These are phyloP conservation scores for Solanum bulbocastanum DNA, from an alignment of 257 asterid species.

Conservation along the genomic window DNA sequence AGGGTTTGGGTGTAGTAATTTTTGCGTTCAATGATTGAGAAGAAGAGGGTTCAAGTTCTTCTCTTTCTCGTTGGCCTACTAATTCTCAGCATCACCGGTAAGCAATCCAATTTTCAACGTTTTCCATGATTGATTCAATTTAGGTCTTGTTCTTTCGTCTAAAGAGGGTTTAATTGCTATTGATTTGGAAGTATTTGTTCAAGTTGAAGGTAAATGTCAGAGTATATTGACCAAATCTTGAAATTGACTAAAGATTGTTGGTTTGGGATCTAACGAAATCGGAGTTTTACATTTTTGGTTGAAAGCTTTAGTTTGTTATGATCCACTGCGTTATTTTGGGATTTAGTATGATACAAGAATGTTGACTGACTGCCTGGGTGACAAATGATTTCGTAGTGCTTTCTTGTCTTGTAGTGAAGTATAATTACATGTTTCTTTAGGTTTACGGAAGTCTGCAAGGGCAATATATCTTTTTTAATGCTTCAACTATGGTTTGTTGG, in stretches of 20 bases:
- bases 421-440: not conserved
- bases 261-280: not conserved
- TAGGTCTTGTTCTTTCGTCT: not conserved
- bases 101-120: not conserved
- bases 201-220: not conserved
- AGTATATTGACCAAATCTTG: not conserved
- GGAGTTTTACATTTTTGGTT: not conserved
- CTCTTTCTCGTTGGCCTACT: constrained; percentile 47
- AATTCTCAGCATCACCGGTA: constrained; percentile 72
- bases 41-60: constrained; percentile 57
- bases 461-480: not conserved
- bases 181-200: not conserved
- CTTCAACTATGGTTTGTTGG: not conserved
- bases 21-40: constrained; percentile 29
- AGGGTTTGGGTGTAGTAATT: not conserved
- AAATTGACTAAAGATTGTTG: not conserved
- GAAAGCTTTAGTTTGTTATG: not conserved
- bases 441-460: not conserved
- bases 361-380: not conserved
- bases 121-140: not conserved
- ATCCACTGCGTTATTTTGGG: not conserved
- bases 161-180: not conserved
- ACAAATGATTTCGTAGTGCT: not conserved
- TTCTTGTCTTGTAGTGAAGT: not conserved
- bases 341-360: not conserved